Evolutionary conservation across 371 early-diverging fungal genomes (phyloP).

Genomic region (Syncephalastrum sp.): DNA sequence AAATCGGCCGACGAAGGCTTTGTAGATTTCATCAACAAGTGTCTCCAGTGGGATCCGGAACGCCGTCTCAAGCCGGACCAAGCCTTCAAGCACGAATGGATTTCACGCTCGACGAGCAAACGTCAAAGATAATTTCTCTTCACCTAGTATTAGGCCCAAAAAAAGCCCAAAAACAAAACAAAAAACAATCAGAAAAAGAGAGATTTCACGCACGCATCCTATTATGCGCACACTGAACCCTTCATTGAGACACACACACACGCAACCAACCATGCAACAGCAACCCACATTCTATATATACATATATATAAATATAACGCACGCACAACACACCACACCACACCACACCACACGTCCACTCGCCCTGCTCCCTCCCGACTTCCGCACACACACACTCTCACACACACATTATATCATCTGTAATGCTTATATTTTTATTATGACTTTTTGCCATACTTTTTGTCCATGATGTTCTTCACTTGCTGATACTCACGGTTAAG

Average conservation of each 20-base stretch:
- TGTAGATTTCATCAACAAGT: slow-evolving; percentile 80
- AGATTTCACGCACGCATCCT: too few relatives aligned
- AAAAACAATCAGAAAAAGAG: too few relatives aligned
- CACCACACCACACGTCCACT: too few relatives aligned
- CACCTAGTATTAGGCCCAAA: too few relatives aligned
- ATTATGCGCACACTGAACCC: too few relatives aligned
- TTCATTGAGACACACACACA: too few relatives aligned
- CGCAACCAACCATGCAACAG: slow-evolving; percentile 54
- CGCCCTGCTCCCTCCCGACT: too few relatives aligned
- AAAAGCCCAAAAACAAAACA: too few relatives aligned
- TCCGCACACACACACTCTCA: too few relatives aligned
- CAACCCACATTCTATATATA: slow-evolving; percentile 73
- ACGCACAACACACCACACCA: too few relatives aligned
- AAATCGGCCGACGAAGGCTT: slow-evolving; percentile 70
- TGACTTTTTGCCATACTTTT: slow-evolving; percentile 54
- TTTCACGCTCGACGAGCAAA: slow-evolving; percentile 21
- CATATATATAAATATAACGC: slow-evolving; percentile 35
- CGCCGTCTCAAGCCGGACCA: slow-evolving; percentile 80
- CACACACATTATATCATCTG: too few relatives aligned
- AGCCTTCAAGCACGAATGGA: slow-evolving; percentile 77
- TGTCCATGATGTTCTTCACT: slow-evolving; percentile 65
- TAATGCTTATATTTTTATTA: neutral
- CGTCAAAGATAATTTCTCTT: too few relatives aligned
- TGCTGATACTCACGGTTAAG: slow-evolving; percentile 69
- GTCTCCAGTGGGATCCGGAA: slow-evolving; percentile 88